Base-by-base conservation (phyloP, 179 eudicot genomes). In the Beta macrorhiza region DNA sequence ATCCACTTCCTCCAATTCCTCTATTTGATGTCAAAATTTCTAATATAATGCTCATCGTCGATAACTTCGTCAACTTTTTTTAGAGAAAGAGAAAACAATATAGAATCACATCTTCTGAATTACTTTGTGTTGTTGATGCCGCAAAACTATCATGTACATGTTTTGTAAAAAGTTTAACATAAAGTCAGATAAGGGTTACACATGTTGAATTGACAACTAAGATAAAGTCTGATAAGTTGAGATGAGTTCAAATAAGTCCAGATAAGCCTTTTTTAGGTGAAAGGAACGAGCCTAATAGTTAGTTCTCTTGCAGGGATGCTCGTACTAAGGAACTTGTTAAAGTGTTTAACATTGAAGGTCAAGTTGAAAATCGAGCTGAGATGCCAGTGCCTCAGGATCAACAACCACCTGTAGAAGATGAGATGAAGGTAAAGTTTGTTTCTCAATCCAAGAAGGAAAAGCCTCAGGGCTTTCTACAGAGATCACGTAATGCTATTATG, bases 401-500 rank as follows among this genome's bases (percentile, higher is more conserved):
- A 86, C 75, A 89, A 86, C 75, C 82, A 80, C 53, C 67, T 15
- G 83, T 79, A 68, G 90, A 91, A 82, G 99, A 97, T 63, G 99
- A 97, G 86, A 78, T 88, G 84, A 97, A 91, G 70, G 97, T 89
- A 25, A 97, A 97, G 79, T 82, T 92, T 67, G 92, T 86, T 37
- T 87, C 98, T 9, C 82, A 86, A 79, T 89, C 97, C 8, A 97
- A 97, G 82, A 97, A 93, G 90, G 99, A 97, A 59, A 97, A 97
- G 82, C 82, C 98, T 16, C 93, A 88, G 63, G 94, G 98, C 57
- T 97, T 97, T 86, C 84, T 97, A 71, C 93, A 92, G 61, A 88
- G 97, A 70, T 94, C 99, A 63, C 97, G 97, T n/a, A 91, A 97
- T 78, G 99, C 99, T 70, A 84, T 97, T 47, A 87, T 97, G 93